phyloP scores from a whole-genome alignment of 2,329 filamentous ascomycete genomes.

The Beauveria sp. region DNA sequence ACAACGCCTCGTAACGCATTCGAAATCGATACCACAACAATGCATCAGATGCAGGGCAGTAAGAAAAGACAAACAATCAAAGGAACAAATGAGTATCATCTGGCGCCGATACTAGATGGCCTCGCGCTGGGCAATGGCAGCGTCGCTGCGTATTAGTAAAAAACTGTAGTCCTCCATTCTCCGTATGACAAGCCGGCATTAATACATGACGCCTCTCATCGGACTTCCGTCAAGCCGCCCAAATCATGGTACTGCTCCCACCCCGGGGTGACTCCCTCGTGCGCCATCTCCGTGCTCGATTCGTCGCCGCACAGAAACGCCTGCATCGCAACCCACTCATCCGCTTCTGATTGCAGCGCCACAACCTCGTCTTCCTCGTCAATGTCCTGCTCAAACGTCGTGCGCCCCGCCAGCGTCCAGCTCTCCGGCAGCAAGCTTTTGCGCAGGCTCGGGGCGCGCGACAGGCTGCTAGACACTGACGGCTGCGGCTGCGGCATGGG shows the following conservation, averaged over 20 bases:
- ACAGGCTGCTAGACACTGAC: neutral
- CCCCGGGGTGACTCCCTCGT: slow-evolving; percentile 24
- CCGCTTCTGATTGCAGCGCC: slow-evolving; percentile 19
- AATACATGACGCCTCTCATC: slow-evolving; percentile 16
- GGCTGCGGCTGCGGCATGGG: slow-evolving; percentile 4
- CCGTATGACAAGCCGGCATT: neutral
- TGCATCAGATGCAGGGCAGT: neutral
- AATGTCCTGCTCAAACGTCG: slow-evolving; percentile 12
- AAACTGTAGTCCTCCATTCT: neutral
- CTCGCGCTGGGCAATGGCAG: slow-evolving; percentile 2
- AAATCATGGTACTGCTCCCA: slow-evolving; percentile 42
- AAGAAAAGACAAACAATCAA: neutral
- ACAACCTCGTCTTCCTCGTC: slow-evolving; percentile 22
- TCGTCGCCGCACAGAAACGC: slow-evolving; percentile 24
- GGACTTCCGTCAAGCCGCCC: slow-evolving; percentile 35
- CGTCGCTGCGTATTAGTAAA: neutral
- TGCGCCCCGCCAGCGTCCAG: slow-evolving; percentile 12
- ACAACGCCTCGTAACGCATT: neutral
- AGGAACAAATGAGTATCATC: neutral
- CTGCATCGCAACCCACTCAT: slow-evolving; percentile 32
- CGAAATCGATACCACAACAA: neutral
- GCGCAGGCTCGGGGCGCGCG: slow-evolving; percentile 11
- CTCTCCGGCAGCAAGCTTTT: slow-evolving; percentile 15
- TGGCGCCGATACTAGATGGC: slow-evolving; percentile 3
- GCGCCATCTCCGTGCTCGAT: slow-evolving; percentile 13